phyloP scores from a whole-genome alignment of 257 asterid genomes.

The Solanum stenotomum region DNA sequence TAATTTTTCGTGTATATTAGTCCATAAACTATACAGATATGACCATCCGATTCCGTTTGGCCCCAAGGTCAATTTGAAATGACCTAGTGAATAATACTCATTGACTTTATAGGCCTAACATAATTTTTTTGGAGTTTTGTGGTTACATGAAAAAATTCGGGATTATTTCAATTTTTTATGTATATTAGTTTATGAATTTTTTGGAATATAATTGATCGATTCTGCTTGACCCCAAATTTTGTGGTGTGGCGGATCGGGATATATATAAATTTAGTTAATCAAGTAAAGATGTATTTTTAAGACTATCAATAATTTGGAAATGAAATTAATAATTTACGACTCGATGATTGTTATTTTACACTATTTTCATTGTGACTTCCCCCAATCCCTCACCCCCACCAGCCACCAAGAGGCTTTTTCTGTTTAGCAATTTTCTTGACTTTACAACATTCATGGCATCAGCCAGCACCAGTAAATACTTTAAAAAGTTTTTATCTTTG shows the following conservation, averaged over 20 bases:
- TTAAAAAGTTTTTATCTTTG: not conserved
- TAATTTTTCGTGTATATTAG: no score
- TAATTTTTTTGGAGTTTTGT: not conserved
- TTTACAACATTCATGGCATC: not conserved
- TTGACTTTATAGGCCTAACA: not conserved
- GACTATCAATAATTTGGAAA: no score
- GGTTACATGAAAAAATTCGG: not conserved
- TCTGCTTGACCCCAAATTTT: no score
- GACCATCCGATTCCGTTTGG: not conserved
- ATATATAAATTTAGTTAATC: no score
- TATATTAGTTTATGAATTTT: no score
- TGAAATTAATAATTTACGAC: no score
- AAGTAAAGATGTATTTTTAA: no score
- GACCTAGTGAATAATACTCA: not conserved
- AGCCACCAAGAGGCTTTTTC: not conserved
- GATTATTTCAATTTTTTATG: no score
- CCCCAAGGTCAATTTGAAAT: not conserved
- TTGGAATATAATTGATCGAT: no score
- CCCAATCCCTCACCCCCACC: no score
- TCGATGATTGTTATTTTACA: not conserved
- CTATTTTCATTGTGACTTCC: not conserved
- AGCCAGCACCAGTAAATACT: not conserved
- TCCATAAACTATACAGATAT: no score
- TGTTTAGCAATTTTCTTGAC: not conserved
- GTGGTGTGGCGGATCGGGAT: fast-evolving